Conservation (phyloP, 495 filamentous ascomycete species). For the Elaphomyces granulatus region DNA sequence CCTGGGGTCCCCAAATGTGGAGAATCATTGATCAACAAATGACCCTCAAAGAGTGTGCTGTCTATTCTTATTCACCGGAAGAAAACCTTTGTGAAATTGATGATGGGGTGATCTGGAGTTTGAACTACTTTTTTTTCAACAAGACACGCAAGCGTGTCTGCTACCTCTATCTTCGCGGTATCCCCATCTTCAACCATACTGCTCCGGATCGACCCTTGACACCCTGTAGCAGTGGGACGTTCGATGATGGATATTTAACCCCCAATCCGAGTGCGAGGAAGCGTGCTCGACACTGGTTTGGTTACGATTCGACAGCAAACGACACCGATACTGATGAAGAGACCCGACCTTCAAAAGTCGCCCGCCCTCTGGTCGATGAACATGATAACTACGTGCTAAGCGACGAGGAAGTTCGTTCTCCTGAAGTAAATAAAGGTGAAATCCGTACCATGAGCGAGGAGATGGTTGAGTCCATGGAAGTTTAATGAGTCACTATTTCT, state of each 20-base stretch:
- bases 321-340: conserved; percentile 35
- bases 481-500: conserved; percentile 20
- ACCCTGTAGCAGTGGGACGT: conserved; percentile 31
- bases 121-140: conserved; percentile 97
- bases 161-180: conserved; percentile 77
- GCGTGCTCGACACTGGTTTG: conserved; percentile 71
- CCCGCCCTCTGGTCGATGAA: conserved; percentile 19
- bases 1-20: conserved; percentile 85
- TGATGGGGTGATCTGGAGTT: conserved; percentile 82
- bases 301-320: conserved; percentile 36
- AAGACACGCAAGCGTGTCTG: conserved; percentile 84
- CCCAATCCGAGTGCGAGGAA: conserved; percentile 50
- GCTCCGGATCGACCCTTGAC: conserved; percentile 31
- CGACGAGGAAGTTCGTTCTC: conserved; percentile 29
- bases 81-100: conserved; percentile 83
- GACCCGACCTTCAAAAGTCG: conserved; percentile 8
- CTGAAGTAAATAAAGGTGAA: conserved; percentile 29
- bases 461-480: conserved; percentile 56
- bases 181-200: conserved; percentile 67
- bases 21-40: conserved; percentile 82
- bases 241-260: conserved; percentile 35
- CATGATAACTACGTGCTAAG: conserved; percentile 31
- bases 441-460: conserved; percentile 61
- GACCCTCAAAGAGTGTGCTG: conserved; percentile 65
- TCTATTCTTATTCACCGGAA: conserved; percentile 73